phyloP scores from a whole-genome alignment of 306 rosid genomes.

The Sophora flavescens region DNA sequence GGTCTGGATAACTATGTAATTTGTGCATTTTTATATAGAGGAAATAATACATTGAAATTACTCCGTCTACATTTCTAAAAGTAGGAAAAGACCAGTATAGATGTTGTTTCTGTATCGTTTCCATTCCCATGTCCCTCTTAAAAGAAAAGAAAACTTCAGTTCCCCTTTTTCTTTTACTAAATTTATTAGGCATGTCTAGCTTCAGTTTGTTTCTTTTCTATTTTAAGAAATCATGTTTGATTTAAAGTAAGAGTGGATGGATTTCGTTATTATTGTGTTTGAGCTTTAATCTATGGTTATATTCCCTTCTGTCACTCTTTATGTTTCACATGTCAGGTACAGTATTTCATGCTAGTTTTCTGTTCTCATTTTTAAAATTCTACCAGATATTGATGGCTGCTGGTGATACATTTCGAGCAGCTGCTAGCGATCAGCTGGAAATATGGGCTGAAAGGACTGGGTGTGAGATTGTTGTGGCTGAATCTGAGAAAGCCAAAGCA shows the following conservation, averaged over 20 bases:
- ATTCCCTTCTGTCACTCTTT: conserved; percentile 22
- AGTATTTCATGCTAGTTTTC: conserved; percentile 33
- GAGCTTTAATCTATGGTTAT: conserved; percentile 12
- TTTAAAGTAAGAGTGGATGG: conserved; percentile 17
- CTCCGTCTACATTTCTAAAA: neutral
- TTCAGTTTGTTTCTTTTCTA: neutral
- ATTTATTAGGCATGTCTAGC: neutral
- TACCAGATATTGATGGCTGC: conserved; percentile 92
- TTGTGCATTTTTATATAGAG: neutral
- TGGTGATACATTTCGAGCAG: conserved; percentile 99
- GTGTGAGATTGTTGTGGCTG: conserved; percentile 92
- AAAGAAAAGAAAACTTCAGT: neutral
- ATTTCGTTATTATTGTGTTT: conserved; percentile 14
- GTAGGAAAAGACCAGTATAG: neutral
- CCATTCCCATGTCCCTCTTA: conserved; percentile 5
- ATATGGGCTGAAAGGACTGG: conserved; percentile 98
- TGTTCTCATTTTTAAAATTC: conserved; percentile 44
- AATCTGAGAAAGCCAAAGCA: conserved; percentile 85
- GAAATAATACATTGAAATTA: conserved; percentile 22
- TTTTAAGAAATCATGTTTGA: neutral
- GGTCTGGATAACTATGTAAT: neutral
- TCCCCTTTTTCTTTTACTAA: neutral
- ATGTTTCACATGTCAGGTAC: conserved; percentile 17
- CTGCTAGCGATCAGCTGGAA: conserved; percentile 97
- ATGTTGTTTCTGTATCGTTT: conserved; percentile 24